Conservation (phyloP, 208 protist genomes). For the Wallacemonas sp. region DNA sequence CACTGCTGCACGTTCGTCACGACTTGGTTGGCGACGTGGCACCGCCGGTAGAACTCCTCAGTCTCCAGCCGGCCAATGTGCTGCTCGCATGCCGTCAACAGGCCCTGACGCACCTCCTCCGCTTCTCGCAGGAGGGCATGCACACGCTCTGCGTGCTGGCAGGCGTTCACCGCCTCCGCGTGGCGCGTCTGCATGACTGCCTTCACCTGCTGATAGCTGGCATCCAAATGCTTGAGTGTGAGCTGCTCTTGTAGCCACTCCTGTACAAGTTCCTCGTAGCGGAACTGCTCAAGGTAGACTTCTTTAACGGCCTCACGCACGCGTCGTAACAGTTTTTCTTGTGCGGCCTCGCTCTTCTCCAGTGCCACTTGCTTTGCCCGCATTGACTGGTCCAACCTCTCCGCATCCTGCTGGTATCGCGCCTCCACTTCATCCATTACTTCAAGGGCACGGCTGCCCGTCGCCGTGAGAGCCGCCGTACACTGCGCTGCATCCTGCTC, state of each 20-base stretch:
- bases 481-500: constrained; percentile 31
- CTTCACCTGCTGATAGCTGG: constrained; percentile 55
- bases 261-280: constrained; percentile 58
- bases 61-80: constrained; percentile 40
- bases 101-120: constrained; percentile 24
- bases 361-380: constrained; percentile 24
- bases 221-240: constrained; percentile 49
- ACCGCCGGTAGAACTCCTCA: constrained; percentile 59
- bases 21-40: constrained; percentile 38
- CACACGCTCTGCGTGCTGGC: constrained; percentile 18
- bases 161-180: constrained; percentile 24
- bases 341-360: constrained; percentile 40
- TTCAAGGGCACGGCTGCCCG: constrained; percentile 15
- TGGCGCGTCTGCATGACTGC: constrained; percentile 27
- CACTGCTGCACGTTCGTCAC: constrained; percentile 49
- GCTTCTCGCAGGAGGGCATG: constrained; percentile 30
- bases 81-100: constrained; percentile 42
- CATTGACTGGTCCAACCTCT: constrained; percentile 31
- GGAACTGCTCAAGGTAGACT: constrained; percentile 64
- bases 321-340: constrained; percentile 71
- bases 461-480: constrained; percentile 25
- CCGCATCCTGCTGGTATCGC: constrained; percentile 22
- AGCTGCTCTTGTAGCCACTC: constrained; percentile 56
- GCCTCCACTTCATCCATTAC: constrained; percentile 37
- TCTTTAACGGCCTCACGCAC: constrained; percentile 77